These are phyloP conservation scores for Endocarpon pusillum DNA, from an alignment of 495 filamentous ascomycete genomes.

Conservation along the genomic window DNA sequence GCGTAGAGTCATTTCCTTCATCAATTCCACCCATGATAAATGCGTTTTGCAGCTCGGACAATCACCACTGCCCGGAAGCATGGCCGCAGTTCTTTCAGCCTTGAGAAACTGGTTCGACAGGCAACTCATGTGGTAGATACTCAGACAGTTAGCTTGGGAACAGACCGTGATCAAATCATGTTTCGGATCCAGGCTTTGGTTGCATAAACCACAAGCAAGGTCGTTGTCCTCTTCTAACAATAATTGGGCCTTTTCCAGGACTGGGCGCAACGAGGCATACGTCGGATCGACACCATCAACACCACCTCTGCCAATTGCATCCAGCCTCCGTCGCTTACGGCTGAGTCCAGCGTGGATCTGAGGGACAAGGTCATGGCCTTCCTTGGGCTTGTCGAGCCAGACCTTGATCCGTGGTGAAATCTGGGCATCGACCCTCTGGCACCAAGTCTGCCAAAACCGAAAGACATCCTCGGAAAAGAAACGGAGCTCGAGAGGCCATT, in stretches of 20 bases:
- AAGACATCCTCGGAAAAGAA: constrained; percentile 64
- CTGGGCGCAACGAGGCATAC: background rate
- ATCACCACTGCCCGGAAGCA: constrained; percentile 51
- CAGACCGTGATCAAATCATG: constrained; percentile 50
- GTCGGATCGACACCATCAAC: constrained; percentile 1
- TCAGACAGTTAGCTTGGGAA: constrained; percentile 43
- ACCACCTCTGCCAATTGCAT: constrained; percentile 1
- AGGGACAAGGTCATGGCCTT: constrained; percentile 1
- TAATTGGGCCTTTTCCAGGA: constrained; percentile 53
- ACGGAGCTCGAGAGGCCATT: constrained; percentile 67
- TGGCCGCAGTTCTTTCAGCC: constrained; percentile 16
- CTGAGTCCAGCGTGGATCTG: constrained; percentile 6
- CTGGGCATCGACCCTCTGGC: constrained; percentile 25
- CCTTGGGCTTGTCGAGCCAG: constrained; percentile 32
- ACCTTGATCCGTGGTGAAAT: constrained; percentile 35
- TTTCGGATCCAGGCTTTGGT: constrained; percentile 24
- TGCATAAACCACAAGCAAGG: constrained; percentile 48
- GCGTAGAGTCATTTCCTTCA: constrained; percentile 64
- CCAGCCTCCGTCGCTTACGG: background rate
- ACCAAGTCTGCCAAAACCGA: constrained; percentile 46
- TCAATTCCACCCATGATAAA: constrained; percentile 57
- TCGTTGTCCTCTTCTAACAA: constrained; percentile 42
- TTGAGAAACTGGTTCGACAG: constrained; percentile 48
- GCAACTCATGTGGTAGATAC: constrained; percentile 59
- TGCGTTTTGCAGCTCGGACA: constrained; percentile 54